A percentile compares a stretch with the other conserved stretches of the same genome.
Evolutionary conservation across 2,329 filamentous ascomycete genomes (phyloP).

Genomic region (Cytospora leucostoma): DNA sequence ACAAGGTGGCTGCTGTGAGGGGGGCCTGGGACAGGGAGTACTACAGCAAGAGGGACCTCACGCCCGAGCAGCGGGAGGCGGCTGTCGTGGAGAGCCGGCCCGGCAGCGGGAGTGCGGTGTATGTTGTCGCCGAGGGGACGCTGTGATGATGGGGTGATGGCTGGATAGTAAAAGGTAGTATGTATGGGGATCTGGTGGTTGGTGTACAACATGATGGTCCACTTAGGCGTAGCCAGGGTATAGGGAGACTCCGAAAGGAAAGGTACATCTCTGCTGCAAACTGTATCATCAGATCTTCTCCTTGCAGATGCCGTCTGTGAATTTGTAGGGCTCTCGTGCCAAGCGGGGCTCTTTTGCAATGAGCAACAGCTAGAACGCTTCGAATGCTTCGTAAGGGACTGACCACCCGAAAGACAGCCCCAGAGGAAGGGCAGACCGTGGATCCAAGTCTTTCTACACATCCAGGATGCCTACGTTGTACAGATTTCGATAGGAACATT

Average conservation of each 20-base stretch:
- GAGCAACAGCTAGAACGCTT: neutral
- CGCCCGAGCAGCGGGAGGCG: slow-evolving; percentile 70
- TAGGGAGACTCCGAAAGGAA: too few relatives aligned
- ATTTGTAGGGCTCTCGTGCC: too few relatives aligned
- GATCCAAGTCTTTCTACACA: too few relatives aligned
- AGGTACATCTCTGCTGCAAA: too few relatives aligned
- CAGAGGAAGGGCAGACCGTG: neutral
- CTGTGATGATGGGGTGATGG: slow-evolving; percentile 3
- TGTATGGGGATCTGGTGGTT: neutral
- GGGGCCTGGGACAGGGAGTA: slow-evolving; percentile 79
- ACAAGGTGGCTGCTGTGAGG: slow-evolving; percentile 77
- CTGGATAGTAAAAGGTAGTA: neutral
- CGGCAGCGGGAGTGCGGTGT: slow-evolving; percentile 68
- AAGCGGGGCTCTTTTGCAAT: neutral
- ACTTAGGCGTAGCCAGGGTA: too few relatives aligned
- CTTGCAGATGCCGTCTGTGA: too few relatives aligned
- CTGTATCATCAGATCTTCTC: too few relatives aligned
- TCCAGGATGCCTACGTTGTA: neutral
- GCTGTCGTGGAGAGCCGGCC: slow-evolving; percentile 91
- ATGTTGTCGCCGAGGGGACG: slow-evolving; percentile 40
- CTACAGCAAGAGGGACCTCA: slow-evolving; percentile 68
- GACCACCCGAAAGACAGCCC: neutral
- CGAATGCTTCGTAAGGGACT: neutral
- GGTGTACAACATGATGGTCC: neutral
- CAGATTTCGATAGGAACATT: neutral